phyloP scores from a whole-genome alignment of 1,139 yeast species.

The Candida albicans region DNA sequence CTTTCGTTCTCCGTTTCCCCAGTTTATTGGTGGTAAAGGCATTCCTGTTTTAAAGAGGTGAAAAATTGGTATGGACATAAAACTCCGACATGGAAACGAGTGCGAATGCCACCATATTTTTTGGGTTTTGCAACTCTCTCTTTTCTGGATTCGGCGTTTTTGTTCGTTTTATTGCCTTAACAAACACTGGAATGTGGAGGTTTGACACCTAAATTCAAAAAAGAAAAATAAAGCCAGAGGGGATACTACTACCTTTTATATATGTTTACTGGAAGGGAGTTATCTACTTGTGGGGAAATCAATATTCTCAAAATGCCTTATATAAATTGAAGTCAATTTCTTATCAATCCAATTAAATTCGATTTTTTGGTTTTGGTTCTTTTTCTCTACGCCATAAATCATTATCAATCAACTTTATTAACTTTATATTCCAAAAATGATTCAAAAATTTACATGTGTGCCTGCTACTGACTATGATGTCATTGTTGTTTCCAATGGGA shows the following conservation, averaged over 20 bases:
- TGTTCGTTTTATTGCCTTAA: not conserved
- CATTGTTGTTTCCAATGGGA: constrained; percentile 37
- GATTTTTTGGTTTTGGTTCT: not conserved
- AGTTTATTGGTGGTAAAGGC: not conserved
- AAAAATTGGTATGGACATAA: not conserved
- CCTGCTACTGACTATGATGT: constrained; percentile 37
- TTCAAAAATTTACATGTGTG: constrained; percentile 38
- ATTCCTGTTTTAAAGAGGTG: not conserved
- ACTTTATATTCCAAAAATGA: constrained; percentile 23
- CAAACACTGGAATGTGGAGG: not conserved
- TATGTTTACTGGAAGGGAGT: not conserved
- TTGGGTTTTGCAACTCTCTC: not conserved
- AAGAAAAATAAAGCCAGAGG: not conserved
- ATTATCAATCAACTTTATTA: not conserved
- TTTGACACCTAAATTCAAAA: not conserved
- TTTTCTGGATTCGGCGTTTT: not conserved
- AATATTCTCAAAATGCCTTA: constrained; percentile 9
- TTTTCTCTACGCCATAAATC: not conserved
- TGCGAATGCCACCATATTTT: too few species aligned
- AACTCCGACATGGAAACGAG: too few species aligned
- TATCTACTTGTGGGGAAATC: not conserved
- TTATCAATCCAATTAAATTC: constrained; percentile 18
- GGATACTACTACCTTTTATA: not conserved
- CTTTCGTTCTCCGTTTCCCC: not conserved
- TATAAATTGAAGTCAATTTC: constrained; percentile 5